Evolutionary conservation across 2,329 filamentous ascomycete species (phyloP).

Genomic region (Hymenotorrendiella dingleyae): DNA sequence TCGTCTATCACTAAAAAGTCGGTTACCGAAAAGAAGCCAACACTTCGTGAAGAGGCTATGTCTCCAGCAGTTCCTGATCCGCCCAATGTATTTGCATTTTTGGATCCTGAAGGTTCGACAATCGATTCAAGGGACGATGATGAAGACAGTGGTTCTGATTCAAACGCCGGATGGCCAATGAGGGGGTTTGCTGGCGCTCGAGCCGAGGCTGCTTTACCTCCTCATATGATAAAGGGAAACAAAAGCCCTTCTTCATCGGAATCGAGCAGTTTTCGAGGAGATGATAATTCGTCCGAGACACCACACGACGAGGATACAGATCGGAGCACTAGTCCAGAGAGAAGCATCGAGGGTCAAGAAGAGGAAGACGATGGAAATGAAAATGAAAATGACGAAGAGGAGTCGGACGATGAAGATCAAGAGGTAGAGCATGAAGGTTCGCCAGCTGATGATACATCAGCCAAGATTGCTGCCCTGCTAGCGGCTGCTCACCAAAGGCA

Average conservation of each 20-base stretch:
- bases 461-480: slow-evolving; percentile 27
- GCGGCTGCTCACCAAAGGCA: slow-evolving; percentile 29
- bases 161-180: background rate
- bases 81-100: slow-evolving; percentile 26
- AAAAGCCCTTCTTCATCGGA: slow-evolving; percentile 30
- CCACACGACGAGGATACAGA: slow-evolving; percentile 35
- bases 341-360: slow-evolving; percentile 32
- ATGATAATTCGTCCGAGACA: slow-evolving; percentile 33
- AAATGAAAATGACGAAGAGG: slow-evolving; percentile 4
- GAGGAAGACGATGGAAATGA: slow-evolving; percentile 9
- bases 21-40: slow-evolving; percentile 14
- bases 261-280: slow-evolving; percentile 27
- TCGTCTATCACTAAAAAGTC: slow-evolving; percentile 25
- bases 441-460: slow-evolving; percentile 20
- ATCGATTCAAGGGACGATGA: slow-evolving; percentile 4
- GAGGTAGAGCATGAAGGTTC: slow-evolving; percentile 6
- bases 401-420: slow-evolving; percentile 1
- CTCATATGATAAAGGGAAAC: slow-evolving; percentile 21
- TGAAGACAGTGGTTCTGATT: background rate
- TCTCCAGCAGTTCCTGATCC: slow-evolving; percentile 29
- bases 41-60: slow-evolving; percentile 16
- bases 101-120: slow-evolving; percentile 17
- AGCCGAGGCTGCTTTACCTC: slow-evolving; percentile 8
- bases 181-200: slow-evolving; percentile 5
- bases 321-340: slow-evolving; percentile 39